These are phyloP conservation scores for Aspergillus hortae DNA, from an alignment of 2,329 filamentous ascomycete genomes.

Conservation along the genomic window DNA sequence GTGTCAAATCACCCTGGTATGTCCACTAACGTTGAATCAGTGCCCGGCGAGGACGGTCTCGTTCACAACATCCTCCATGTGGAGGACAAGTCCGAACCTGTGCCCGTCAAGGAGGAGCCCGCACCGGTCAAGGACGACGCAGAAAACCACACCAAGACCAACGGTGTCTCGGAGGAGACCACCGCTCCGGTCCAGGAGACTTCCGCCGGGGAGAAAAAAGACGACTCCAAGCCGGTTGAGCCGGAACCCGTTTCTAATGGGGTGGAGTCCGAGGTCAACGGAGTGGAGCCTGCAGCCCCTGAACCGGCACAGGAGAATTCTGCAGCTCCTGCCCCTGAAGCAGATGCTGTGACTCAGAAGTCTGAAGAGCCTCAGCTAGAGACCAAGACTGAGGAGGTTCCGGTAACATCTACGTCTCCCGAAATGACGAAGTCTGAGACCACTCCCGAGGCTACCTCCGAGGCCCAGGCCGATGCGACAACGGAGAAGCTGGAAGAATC, in stretches of 20 bases:
- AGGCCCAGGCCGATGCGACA: neutral
- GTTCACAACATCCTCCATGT: slow-evolving; percentile 19
- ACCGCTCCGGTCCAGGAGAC: slow-evolving; percentile 4
- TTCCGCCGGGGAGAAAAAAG: slow-evolving; percentile 3
- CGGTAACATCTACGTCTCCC: neutral
- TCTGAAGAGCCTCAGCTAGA: neutral
- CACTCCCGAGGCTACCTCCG: too few relatives aligned
- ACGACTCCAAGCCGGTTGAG: slow-evolving; percentile 2
- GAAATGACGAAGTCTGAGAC: neutral
- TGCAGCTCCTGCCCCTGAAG: too few relatives aligned
- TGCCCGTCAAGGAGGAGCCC: slow-evolving; percentile 7
- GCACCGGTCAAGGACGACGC: neutral
- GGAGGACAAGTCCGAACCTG: slow-evolving; percentile 9
- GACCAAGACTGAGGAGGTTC: slow-evolving; percentile 4
- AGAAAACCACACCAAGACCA: slow-evolving; percentile 8
- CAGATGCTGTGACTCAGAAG: neutral
- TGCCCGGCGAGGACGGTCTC: slow-evolving; percentile 20
- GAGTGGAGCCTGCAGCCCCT: slow-evolving; percentile 6
- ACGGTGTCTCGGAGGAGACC: slow-evolving; percentile 4
- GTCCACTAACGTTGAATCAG: slow-evolving; percentile 12
- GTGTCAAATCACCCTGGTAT: neutral
- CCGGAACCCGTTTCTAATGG: slow-evolving; percentile 6
- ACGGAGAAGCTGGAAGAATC: slow-evolving; percentile 5
- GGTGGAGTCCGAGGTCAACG: slow-evolving; percentile 12
- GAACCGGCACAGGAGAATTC: slow-evolving; percentile 5